These are phyloP conservation scores for Biscutella laevigata DNA, from an alignment of 441 rosid species.

Conservation along the genomic window DNA sequence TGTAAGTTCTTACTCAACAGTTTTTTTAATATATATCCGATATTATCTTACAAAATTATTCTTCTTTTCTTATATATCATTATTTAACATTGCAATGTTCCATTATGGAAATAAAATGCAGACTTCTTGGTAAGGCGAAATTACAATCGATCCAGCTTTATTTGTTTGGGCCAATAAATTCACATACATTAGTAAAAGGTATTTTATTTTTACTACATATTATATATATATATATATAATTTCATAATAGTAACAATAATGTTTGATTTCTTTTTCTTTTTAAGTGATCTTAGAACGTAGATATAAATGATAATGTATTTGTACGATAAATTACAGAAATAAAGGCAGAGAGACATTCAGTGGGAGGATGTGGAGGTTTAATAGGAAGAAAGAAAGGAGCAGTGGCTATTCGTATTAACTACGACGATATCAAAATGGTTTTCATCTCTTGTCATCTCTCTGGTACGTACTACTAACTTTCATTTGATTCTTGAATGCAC, in stretches of 20 bases:
- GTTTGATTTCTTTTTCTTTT: too few species aligned
- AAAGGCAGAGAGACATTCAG: conserved; percentile 46
- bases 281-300: too few species aligned
- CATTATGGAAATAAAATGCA: conserved; percentile 19
- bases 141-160: conserved; percentile 66
- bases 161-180: conserved; percentile 47
- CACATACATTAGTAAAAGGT: conserved; percentile 40
- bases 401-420: conserved; percentile 51
- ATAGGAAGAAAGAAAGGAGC: conserved; percentile 67
- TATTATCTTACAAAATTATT: background rate
- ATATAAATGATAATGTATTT: too few species aligned
- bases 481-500: background rate
- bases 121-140: conserved; percentile 42
- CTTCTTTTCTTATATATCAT: background rate
- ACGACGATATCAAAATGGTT: conserved; percentile 45
- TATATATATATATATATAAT: too few species aligned
- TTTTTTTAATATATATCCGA: background rate
- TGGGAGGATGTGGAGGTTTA: conserved; percentile 61
- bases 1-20: conserved; percentile 31
- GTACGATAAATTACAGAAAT: conserved; percentile 26
- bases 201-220: background rate
- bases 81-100: background rate
- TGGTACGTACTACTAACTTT: conserved; percentile 32
- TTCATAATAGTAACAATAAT: too few species aligned
- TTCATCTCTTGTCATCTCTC: conserved; percentile 75